Conservation (phyloP, 2,329 filamentous ascomycete species). For the Trichoderma sp. region DNA sequence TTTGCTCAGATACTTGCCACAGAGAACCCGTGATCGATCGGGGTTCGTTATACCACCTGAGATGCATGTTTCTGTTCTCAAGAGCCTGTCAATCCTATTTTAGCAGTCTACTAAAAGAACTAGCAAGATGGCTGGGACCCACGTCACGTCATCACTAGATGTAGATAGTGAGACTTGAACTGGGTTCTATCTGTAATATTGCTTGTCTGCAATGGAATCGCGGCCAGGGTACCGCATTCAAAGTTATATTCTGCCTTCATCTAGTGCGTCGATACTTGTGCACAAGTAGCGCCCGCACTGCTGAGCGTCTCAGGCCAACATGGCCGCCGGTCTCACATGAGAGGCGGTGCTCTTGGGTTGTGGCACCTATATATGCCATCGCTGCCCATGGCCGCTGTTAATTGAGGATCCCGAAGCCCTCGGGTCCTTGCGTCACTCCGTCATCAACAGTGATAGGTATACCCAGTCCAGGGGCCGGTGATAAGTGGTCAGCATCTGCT, state of each 20-base stretch:
- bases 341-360: conserved; percentile 2
- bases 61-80: not conserved
- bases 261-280: not conserved
- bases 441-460: conserved; percentile 5
- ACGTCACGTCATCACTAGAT: conserved; percentile 19
- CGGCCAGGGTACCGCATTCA: not conserved
- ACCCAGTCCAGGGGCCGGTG: conserved; percentile 20
- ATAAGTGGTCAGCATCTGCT: conserved; percentile 12
- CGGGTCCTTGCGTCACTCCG: conserved; percentile 25
- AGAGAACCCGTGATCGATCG: not conserved
- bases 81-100: not conserved
- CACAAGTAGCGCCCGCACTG: not conserved
- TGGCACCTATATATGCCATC: not conserved
- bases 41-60: not conserved
- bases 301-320: not conserved
- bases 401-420: conserved; percentile 2
- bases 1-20: not conserved
- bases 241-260: not conserved
- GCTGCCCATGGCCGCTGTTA: not conserved
- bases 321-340: not conserved
- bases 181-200: not conserved
- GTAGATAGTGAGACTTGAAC: not conserved
- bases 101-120: not conserved
- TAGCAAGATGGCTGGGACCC: not conserved
- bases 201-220: not conserved